Evolutionary conservation across 176 grass and related monocot genomes (phyloP), one percentile per base, ranked within the genome.

Genomic region (Eragrostis curvula): DNA sequence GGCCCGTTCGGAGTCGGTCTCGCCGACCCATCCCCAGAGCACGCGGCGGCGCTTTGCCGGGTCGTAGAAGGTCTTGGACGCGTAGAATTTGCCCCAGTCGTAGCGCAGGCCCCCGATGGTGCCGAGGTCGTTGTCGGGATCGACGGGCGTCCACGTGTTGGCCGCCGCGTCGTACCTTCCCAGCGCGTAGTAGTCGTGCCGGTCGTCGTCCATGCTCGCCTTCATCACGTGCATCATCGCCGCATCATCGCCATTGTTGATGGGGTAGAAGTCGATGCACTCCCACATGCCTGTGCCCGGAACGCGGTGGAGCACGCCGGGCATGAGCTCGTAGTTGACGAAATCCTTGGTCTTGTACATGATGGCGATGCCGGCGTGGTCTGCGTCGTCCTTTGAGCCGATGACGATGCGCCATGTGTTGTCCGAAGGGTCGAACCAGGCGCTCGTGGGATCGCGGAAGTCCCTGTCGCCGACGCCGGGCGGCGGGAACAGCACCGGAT

Each of bases 31-130:
- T 0, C 96, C 92, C 96, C 93, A 99, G 23, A 99, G 59, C 64
- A 99, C 86, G 1, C 96, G 81, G 24, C 96, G 85, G 55, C 76
- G 81, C 80, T 88, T 96, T 14, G 73, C 60, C 2, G 82, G 90
- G 29, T 98, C 96, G 16, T 90, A 98, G 86, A 98, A 98, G 1
- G 96, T 91, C 90, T 98, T 98, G 52, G 96, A 90, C 1, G 93
- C 96, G 53, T 99, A 96, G 80, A 99, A 93, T 68, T 89, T 91
- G 1, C 96, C 97, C 96, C 96, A 98, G 71, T 98, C 96, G 24
- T 98, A 98, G 42, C 96, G 78, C 42, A 98, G 74, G 8, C 96
- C 96, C n/a, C n/a, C n/a, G n/a, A n/a, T n/a, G 16, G 80, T 78
- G 64, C 96, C 93, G 6, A 98, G 89, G 80, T 98, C 96, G 0